Conservation (phyloP, 768 basidiomycete species). For the Suillus paluster region DNA sequence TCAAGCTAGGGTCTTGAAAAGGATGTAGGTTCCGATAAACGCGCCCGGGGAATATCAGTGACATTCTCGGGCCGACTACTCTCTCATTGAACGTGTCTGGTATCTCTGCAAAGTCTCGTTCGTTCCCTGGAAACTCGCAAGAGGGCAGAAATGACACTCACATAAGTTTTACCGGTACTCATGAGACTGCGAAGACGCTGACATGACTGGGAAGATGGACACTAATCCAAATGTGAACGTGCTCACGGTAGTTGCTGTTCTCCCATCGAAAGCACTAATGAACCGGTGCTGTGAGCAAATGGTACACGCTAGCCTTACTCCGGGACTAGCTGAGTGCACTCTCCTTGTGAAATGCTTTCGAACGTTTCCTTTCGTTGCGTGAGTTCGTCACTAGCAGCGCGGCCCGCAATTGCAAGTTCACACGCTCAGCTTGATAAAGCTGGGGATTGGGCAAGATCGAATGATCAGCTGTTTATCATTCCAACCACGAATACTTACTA, state of each 20-base stretch:
- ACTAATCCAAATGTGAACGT: slow-evolving; percentile 9
- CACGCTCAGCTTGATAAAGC: slow-evolving; percentile 31
- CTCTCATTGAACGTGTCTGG: background rate
- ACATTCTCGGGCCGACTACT: slow-evolving; percentile 1
- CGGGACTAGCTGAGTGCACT: slow-evolving; percentile 11
- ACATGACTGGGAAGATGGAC: slow-evolving; percentile 15
- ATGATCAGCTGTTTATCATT: slow-evolving; percentile 4
- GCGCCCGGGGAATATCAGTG: background rate
- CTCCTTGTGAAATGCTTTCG: slow-evolving; percentile 17
- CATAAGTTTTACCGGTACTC: background rate
- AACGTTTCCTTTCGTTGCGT: slow-evolving; percentile 18
- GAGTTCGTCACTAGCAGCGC: slow-evolving; percentile 6
- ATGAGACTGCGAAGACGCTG: background rate
- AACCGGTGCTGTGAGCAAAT: slow-evolving; percentile 17
- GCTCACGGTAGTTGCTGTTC: slow-evolving; percentile 12
- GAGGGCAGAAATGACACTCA: background rate
- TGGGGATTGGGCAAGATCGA: slow-evolving; percentile 7
- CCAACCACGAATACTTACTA: slow-evolving; percentile 2
- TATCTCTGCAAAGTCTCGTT: background rate
- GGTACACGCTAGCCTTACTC: background rate
- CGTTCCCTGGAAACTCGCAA: slow-evolving; percentile 5
- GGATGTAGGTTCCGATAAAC: background rate
- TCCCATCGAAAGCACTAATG: slow-evolving; percentile 13
- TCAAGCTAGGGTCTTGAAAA: background rate
- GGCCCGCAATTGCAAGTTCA: slow-evolving; percentile 21